Evolutionary conservation across 441 rosid species (phyloP), one percentile per base, ranked within the genome.

Genomic region (Syzygium malaccense): DNA sequence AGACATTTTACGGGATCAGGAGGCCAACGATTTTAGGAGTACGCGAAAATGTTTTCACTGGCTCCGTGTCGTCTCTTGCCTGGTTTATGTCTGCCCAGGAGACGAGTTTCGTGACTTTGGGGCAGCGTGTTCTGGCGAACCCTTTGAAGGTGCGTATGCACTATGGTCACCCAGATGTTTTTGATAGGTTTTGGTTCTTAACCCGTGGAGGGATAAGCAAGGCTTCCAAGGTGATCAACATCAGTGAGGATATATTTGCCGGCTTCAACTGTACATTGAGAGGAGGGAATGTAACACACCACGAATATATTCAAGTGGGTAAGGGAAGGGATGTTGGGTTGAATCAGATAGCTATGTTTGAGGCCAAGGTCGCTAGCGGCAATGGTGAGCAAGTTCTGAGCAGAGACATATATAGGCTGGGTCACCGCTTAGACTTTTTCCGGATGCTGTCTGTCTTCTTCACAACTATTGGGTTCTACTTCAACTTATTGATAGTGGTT

Each of bases 71-170:
- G 64, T 89, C 90, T 17, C 90, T 89, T 26, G 90, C 90, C 32
- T 89, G 90, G 90, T 89, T 89, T 79, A 89, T 89, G 90, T 89
- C 90, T 37, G 87, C 89, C 20, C 90, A 89, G 87, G 90, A 89
- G 57, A 89, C 25, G 11, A 89, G 90, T 55, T 86, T 89, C 4
- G 88, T 89, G 57, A 89, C 90, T 28, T 33, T 89, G 58, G 90
- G 88, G 51, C 90, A 89, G 41, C 88, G 88, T 49, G 90, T 89
- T 62, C 90, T 89, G 15, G 90, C 90, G 0, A 89, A 89, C 80
- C 88, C 90, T 86, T 86, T 89, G 71, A 89, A 89, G 90, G 90
- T 89, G 19, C 90, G 88, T 28, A 86, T 89, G 90, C 90, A 89
- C 58, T 89, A 89, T 79, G 88, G 90, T 26, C 90, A 89, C 58